Evolutionary conservation across 306 rosid species (phyloP).

Genomic region (Trifolium fragiferum): DNA sequence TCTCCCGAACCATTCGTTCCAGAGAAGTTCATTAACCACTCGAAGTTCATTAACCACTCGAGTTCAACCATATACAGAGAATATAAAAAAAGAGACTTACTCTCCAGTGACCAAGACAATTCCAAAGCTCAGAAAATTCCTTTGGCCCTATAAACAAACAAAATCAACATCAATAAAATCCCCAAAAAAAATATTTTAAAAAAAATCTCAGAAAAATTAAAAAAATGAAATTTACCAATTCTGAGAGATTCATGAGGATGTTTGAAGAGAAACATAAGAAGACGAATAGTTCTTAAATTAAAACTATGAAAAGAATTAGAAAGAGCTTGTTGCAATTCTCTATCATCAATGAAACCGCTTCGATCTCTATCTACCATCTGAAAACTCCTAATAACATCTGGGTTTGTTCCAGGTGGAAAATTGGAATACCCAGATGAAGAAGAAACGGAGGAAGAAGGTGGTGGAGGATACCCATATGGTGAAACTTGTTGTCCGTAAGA

Average conservation of each 20-base stretch:
- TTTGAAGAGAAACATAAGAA: constrained; percentile 81
- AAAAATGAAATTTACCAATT: constrained; percentile 48
- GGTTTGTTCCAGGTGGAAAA: constrained; percentile 76
- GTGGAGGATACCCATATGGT: not conserved
- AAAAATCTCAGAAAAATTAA: not conserved
- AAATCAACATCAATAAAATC: constrained; percentile 39
- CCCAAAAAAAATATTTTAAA: not conserved
- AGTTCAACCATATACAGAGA: too few species aligned
- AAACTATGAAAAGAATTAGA: constrained; percentile 75
- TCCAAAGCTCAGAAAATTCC: constrained; percentile 81
- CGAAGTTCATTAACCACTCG: too few species aligned
- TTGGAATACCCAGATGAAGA: constrained; percentile 41
- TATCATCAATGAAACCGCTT: constrained; percentile 83
- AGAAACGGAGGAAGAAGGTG: constrained; percentile 1
- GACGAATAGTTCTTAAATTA: constrained; percentile 73
- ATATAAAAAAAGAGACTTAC: constrained; percentile 53
- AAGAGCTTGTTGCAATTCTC: constrained; percentile 81
- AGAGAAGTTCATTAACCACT: too few species aligned
- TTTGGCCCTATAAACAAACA: constrained; percentile 61
- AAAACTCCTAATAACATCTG: constrained; percentile 72
- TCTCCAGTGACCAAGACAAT: constrained; percentile 86
- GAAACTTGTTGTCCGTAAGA: constrained; percentile 43
- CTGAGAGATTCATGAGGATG: constrained; percentile 54
- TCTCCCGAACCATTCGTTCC: too few species aligned
- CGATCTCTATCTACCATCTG: constrained; percentile 81